phyloP scores from a whole-genome alignment of 192 early-diverging fungal species.

The Linnemannia hyalina region DNA sequence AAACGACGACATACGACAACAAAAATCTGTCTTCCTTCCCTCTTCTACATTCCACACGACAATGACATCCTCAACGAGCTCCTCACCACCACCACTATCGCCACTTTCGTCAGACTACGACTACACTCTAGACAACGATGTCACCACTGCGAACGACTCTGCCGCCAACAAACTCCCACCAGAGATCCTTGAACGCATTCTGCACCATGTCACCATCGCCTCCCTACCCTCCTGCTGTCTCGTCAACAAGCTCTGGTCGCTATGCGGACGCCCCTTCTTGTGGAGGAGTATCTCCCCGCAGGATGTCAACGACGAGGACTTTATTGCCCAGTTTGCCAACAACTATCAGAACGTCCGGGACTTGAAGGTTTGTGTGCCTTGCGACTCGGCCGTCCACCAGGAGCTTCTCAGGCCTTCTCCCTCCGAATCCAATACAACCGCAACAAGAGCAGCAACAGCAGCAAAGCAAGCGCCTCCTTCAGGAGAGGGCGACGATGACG shows the following conservation, averaged over 20 bases:
- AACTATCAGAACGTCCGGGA: conserved; percentile 15
- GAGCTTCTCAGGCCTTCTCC: background rate
- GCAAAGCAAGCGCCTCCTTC: background rate
- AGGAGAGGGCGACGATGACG: background rate
- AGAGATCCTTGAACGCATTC: conserved; percentile 23
- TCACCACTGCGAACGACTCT: background rate
- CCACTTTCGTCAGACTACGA: background rate
- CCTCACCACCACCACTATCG: background rate
- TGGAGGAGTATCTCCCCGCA: conserved; percentile 2
- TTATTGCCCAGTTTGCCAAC: conserved; percentile 10
- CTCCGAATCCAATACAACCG: background rate
- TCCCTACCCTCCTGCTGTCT: conserved; percentile 10
- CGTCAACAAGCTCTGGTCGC: conserved; percentile 22
- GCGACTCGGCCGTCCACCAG: background rate
- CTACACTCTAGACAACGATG: background rate
- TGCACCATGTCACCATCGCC: background rate
- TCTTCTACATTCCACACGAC: background rate
- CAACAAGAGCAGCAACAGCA: background rate
- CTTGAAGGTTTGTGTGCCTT: background rate
- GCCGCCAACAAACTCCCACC: conserved; percentile 13
- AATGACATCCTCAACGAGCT: background rate
- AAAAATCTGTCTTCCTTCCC: no score
- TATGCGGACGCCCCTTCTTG: conserved; percentile 8
- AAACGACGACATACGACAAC: no score
- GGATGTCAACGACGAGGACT: background rate